These are phyloP conservation scores for Penicillium sp. DNA, from an alignment of 2,329 filamentous ascomycete species.

Conservation along the genomic window DNA sequence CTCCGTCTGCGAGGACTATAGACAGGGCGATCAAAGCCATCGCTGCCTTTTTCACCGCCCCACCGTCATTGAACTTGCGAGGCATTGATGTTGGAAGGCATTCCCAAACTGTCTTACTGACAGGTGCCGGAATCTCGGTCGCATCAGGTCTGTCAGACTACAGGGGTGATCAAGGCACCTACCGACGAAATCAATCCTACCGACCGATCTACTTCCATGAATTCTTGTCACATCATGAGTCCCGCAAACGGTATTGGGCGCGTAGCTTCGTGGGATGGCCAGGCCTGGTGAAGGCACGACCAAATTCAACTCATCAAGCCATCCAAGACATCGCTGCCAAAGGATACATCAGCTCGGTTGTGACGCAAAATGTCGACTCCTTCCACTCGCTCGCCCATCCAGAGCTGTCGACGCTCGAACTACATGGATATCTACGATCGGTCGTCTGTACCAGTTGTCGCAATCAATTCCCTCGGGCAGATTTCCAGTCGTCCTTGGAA, in stretches of 20 bases:
- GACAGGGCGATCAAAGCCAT: slow-evolving; percentile 76
- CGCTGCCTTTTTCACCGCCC: slow-evolving; percentile 69
- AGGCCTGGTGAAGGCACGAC: slow-evolving; percentile 71
- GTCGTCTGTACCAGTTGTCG: slow-evolving; percentile 79
- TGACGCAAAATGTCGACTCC: slow-evolving; percentile 97
- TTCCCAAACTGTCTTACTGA: slow-evolving; percentile 64
- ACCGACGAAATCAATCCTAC: slow-evolving; percentile 86
- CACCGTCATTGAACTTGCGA: slow-evolving; percentile 52
- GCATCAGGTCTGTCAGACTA: slow-evolving; percentile 93
- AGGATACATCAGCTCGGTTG: slow-evolving; percentile 71
- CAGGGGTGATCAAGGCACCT: slow-evolving; percentile 83
- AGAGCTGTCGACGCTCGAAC: slow-evolving; percentile 70
- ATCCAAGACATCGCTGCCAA: slow-evolving; percentile 70
- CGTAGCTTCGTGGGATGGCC: slow-evolving; percentile 92
- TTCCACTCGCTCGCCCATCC: slow-evolving; percentile 83
- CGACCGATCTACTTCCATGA: slow-evolving; percentile 92
- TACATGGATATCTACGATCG: slow-evolving; percentile 86
- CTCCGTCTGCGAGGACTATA: slow-evolving; percentile 67
- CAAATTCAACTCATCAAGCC: slow-evolving; percentile 78
- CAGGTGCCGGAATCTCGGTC: slow-evolving; percentile 90
- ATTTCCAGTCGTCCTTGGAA: slow-evolving; percentile 75
- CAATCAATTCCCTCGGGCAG: slow-evolving; percentile 66
- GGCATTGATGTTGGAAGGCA: slow-evolving; percentile 42
- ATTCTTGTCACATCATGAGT: slow-evolving; percentile 77
- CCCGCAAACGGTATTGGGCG: slow-evolving; percentile 92